Conservation (phyloP, 192 early-diverging fungal genomes). For the Gamsiella multidivaricata region DNA sequence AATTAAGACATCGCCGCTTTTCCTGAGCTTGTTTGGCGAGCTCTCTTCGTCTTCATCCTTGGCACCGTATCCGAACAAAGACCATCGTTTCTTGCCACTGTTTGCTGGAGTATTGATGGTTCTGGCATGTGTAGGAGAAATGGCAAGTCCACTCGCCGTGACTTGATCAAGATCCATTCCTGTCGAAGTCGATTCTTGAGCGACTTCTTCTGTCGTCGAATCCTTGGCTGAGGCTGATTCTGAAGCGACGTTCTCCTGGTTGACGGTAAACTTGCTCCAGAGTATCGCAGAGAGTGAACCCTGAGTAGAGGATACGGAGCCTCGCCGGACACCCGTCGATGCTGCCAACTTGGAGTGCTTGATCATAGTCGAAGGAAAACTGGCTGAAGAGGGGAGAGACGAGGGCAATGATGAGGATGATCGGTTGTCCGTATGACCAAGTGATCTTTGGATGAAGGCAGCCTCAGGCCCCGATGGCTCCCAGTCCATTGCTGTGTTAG, state of each 20-base stretch:
- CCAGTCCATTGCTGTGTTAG: constrained; percentile 28
- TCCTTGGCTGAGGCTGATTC: constrained; percentile 2
- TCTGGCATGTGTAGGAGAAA: constrained; percentile 1
- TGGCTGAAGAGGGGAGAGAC: constrained; percentile 24
- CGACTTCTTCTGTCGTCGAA: neutral
- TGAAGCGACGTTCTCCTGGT: constrained; percentile 8
- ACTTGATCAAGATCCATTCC: neutral
- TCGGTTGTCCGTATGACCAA: neutral
- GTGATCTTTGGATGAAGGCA: constrained; percentile 1
- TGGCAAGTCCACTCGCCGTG: neutral
- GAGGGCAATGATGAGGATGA: constrained; percentile 17
- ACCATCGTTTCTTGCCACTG: constrained; percentile 33
- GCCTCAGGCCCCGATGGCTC: constrained; percentile 41
- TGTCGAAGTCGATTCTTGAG: neutral
- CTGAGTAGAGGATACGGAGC: constrained; percentile 20
- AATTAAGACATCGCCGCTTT: constrained; percentile 34
- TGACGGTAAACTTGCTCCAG: constrained; percentile 21
- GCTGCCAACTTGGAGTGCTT: constrained; percentile 14
- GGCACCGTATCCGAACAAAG: constrained; percentile 30
- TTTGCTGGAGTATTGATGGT: neutral
- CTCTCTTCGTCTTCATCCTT: constrained; percentile 10
- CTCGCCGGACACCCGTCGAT: constrained; percentile 14
- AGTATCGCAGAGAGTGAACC: constrained; percentile 13
- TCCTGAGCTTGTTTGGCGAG: constrained; percentile 8
- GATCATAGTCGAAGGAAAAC: constrained; percentile 21